A percentile compares a stretch with the other conserved stretches of the same genome.
These are phyloP conservation scores for Anacardium occidentale DNA, from an alignment of 345 rosid genomes.

Conservation along the genomic window DNA sequence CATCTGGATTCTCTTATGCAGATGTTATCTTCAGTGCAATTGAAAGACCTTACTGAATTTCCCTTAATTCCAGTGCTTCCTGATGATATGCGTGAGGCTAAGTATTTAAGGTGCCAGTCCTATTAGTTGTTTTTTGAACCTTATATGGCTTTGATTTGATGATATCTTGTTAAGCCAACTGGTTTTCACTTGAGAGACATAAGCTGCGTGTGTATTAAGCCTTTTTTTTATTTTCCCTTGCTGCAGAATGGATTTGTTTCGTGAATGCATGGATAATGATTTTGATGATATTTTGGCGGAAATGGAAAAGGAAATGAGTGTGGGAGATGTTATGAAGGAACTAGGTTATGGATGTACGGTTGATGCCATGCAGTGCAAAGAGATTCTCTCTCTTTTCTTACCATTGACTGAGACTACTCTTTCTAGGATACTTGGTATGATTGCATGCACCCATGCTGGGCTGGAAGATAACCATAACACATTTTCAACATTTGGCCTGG, in stretches of 20 bases:
- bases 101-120: conserved; percentile 54
- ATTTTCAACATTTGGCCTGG: conserved; percentile 66
- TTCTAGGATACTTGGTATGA: conserved; percentile 62
- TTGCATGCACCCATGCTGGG: conserved; percentile 48
- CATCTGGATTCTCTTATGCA: conserved; percentile 71
- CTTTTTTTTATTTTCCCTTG: conserved; percentile 12
- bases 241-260: conserved; percentile 47
- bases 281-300: conserved; percentile 80
- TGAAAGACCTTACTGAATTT: conserved; percentile 46
- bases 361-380: conserved; percentile 65
- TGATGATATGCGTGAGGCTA: conserved; percentile 49
- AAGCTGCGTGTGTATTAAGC: neutral
- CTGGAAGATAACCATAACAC: conserved; percentile 56
- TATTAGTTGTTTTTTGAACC: conserved; percentile 11
- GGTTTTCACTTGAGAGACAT: neutral
- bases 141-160: neutral
- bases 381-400: conserved; percentile 63
- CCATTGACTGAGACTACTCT: conserved; percentile 75
- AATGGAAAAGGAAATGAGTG: conserved; percentile 72
- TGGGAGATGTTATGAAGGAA: conserved; percentile 80
- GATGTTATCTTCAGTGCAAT: conserved; percentile 59
- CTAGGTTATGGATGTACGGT: conserved; percentile 85
- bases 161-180: neutral
- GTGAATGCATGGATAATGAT: conserved; percentile 52
- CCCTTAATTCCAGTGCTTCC: conserved; percentile 64